Evolutionary conservation across 371 early-diverging fungal genomes (phyloP), one percentile per base, ranked within the genome.

Genomic region (Caulochytrium protostelioides): DNA sequence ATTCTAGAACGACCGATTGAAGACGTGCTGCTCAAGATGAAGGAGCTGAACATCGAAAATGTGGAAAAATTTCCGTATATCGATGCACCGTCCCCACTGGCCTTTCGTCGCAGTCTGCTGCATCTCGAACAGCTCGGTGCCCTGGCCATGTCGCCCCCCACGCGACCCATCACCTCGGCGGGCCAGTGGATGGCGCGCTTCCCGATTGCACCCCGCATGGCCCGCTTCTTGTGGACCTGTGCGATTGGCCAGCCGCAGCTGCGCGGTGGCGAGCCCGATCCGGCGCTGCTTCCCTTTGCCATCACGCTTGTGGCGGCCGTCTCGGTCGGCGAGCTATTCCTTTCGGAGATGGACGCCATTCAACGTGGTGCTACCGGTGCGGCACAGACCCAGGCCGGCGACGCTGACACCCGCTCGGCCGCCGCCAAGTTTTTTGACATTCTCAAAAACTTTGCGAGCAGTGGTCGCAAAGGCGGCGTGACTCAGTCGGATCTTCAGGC

Each of bases 1-100:
- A 95, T 98, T 44, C 56, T 79, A 42, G 69, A 80, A 31, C 80
- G 84, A 58, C 91, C 97, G 12, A 82, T 97, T 28, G 94, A 95
- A 54, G 83, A 79, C 42, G 79, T 85, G 8, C 83, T 97, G 2
- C 57, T 99, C 32, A 76, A 74, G 46, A 90, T 99, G 86, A 92
- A 95, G 57, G 50, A 77, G 10, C 84, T 97, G 83, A 73, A 77
- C 37, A 84, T 98, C 39, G 75, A 86, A 38, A 79, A 87, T 37
- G 83, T 95, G 1, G 56, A 71, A 40, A 81, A 81, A 39, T 99
- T 97, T 50, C 97, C 97, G n/a, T 98, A n/a, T n/a, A 87, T 64
- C 77, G 13, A 26, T 14, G 21, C 37, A 9, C 13, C 2, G 18
- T 4, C 26, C 3, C n/a, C 13, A n/a, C 20, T 10, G 13, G 21